Base-by-base conservation (phyloP, 2,329 filamentous ascomycete species). In the Ascocoryne sarcoides region DNA sequence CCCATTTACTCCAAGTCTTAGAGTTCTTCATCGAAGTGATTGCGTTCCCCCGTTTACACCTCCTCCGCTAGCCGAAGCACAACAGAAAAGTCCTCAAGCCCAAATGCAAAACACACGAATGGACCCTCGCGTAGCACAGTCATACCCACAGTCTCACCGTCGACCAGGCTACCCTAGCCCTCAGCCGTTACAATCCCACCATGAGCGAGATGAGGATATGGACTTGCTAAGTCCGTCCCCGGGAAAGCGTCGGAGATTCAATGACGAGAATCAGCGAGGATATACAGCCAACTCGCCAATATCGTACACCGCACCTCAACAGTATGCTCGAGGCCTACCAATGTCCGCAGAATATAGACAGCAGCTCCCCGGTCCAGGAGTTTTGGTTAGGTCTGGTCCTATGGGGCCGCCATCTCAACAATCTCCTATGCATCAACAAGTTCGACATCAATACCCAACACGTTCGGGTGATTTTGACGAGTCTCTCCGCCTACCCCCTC, bases 221-320 rank as follows among this genome's bases (percentile, higher is more conserved):
- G 60, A 67, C 10, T 54, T 60, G 10, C 50, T 60, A 14, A 67
- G 66, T 36, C 64, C 68, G 37, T 68, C 70, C 3, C 67, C 70
- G 8, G 79, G 82, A 39, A 60, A 84, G 56, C 72, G 79, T 42
- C 74, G 81, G 16, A 73, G 80, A 28, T 73, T 73, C 53, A 74
- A 73, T 47, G 66, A 65, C 32, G 52, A 62, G 46, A 60, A 63
- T 49, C 53, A 65, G 46, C 56, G 64, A 49, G 54, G 60, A 37
- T 63, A 67, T 36, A 21, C 36, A 32, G 57, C 53, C 63, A 53
- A 58, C 63, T 61, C 58, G 56, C 50, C 60, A 55, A 41, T 64
- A 56, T 37, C 59, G 50, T 46, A 57, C 52, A 46, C 49, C 16
- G 43, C 43, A 34, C 46, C 51, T 4, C 52, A 54, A 18, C 44